phyloP scores from a whole-genome alignment of 2,329 filamentous ascomycete species.

The Ophiocordyceps robertsii region DNA sequence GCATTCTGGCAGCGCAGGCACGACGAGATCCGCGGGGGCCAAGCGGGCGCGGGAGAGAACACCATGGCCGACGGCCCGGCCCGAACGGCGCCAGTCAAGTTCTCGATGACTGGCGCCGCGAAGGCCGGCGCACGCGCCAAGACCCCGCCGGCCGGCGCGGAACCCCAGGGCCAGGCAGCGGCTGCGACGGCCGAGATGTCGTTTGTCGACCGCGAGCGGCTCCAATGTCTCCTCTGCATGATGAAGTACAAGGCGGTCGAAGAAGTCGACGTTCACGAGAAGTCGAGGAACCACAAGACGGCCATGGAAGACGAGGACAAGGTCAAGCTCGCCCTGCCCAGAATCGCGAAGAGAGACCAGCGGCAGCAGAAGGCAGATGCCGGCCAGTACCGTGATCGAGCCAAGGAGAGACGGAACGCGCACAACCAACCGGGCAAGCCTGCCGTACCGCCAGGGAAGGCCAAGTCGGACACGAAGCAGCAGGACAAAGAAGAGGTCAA shows the following conservation, averaged over 20 bases:
- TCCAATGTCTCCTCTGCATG: slow-evolving; percentile 32
- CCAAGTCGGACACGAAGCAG: slow-evolving; percentile 16
- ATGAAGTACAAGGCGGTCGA: slow-evolving; percentile 30
- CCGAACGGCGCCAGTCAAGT: slow-evolving; percentile 13
- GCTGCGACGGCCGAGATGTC: slow-evolving; percentile 20
- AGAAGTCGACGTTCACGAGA: slow-evolving; percentile 28
- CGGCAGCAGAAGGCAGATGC: slow-evolving; percentile 17
- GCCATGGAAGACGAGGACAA: slow-evolving; percentile 24
- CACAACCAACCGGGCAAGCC: slow-evolving; percentile 49
- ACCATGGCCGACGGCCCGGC: background rate
- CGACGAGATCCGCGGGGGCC: slow-evolving; percentile 21
- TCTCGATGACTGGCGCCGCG: slow-evolving; percentile 16
- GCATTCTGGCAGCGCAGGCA: slow-evolving; percentile 31
- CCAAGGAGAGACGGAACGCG: slow-evolving; percentile 49
- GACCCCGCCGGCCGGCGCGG: background rate
- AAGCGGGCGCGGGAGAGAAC: background rate
- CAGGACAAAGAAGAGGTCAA: slow-evolving; percentile 8
- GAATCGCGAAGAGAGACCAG: slow-evolving; percentile 25
- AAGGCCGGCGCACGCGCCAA: slow-evolving; percentile 7
- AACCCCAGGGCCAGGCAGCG: slow-evolving; percentile 3
- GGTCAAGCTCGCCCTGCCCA: slow-evolving; percentile 33
- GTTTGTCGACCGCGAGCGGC: slow-evolving; percentile 42
- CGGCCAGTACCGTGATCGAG: slow-evolving; percentile 48
- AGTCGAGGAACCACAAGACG: slow-evolving; percentile 27
- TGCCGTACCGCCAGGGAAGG: slow-evolving; percentile 18